phyloP scores from a whole-genome alignment of 2,329 filamentous ascomycete genomes.

The Tricladium varicosporioides region DNA sequence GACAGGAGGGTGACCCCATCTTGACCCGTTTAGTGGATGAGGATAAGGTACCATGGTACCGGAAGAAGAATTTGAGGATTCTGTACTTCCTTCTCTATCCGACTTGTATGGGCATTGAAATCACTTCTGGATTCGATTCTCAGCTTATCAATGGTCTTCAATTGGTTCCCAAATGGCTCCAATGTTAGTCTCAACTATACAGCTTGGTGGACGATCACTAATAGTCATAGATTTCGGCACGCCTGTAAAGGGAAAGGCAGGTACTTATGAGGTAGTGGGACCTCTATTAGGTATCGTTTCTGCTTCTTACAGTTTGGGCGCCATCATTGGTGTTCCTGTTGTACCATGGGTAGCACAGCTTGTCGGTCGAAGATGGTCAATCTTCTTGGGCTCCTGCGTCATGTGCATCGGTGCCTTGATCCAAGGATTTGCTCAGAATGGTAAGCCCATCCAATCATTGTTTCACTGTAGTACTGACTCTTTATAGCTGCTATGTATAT shows the following conservation, averaged over 20 bases:
- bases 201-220: constrained; percentile 16
- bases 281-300: constrained; percentile 42
- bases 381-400: constrained; percentile 54
- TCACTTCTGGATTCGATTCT: constrained; percentile 54
- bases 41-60: constrained; percentile 40
- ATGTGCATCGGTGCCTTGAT: constrained; percentile 54
- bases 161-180: constrained; percentile 34
- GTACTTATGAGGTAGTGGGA: too few relatives aligned
- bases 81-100: constrained; percentile 42
- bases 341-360: constrained; percentile 49
- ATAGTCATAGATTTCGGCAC: constrained; percentile 21
- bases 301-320: constrained; percentile 55
- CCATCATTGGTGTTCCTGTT: constrained; percentile 51
- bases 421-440: constrained; percentile 41
- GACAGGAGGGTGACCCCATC: constrained; percentile 32
- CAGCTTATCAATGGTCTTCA: constrained; percentile 47
- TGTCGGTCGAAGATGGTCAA: constrained; percentile 49
- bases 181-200: constrained; percentile 22
- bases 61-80: constrained; percentile 37
- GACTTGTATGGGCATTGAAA: constrained; percentile 52
- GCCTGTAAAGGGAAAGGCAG: too few relatives aligned
- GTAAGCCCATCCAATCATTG: too few relatives aligned
- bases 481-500: constrained; percentile 48
- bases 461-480: constrained; percentile 2
- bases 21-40: constrained; percentile 39